phyloP scores from a whole-genome alignment of 805 yeast species.

The Huiozyma naganishii region DNA sequence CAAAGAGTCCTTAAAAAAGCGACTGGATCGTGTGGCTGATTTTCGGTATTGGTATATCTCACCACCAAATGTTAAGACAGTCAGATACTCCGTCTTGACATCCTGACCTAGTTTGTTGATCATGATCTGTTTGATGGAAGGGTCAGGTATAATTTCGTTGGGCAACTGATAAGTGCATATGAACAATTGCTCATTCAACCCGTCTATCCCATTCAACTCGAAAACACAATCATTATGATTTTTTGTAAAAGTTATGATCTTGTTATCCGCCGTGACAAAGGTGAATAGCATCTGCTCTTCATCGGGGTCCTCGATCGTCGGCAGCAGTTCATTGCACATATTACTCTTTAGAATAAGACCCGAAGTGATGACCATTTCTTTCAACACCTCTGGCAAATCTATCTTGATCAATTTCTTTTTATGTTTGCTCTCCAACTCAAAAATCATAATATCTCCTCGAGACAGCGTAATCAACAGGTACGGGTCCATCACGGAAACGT shows the following conservation, averaged over 20 bases:
- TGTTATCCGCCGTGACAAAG: conserved; percentile 67
- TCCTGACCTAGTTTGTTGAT: conserved; percentile 55
- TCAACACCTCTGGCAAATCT: conserved; percentile 28
- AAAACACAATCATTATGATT: conserved; percentile 34
- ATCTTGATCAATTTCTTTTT: conserved; percentile 29
- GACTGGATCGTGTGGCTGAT: conserved; percentile 19
- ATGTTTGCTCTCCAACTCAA: conserved; percentile 32
- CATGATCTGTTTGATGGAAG: conserved; percentile 60
- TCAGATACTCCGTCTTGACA: conserved; percentile 48
- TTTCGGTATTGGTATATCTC: conserved; percentile 61
- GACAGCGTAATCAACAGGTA: conserved; percentile 52
- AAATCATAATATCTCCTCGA: conserved; percentile 60
- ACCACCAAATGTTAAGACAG: conserved; percentile 72
- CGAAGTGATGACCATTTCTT: conserved; percentile 50
- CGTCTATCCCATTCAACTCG: conserved; percentile 30
- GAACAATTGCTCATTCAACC: conserved; percentile 31
- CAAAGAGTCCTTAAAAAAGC: conserved; percentile 13
- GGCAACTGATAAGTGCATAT: conserved; percentile 27
- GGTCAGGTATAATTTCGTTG: conserved; percentile 48
- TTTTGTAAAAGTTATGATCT: conserved; percentile 52
- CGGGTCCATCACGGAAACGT: conserved; percentile 53
- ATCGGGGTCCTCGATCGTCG: conserved; percentile 13
- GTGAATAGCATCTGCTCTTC: conserved; percentile 38
- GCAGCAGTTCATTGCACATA: conserved; percentile 33
- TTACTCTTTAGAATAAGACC: conserved; percentile 51